A percentile compares a stretch with the other conserved stretches of the same genome.
Conservation (phyloP, 306 rosid genomes). For the Malus fusca region DNA sequence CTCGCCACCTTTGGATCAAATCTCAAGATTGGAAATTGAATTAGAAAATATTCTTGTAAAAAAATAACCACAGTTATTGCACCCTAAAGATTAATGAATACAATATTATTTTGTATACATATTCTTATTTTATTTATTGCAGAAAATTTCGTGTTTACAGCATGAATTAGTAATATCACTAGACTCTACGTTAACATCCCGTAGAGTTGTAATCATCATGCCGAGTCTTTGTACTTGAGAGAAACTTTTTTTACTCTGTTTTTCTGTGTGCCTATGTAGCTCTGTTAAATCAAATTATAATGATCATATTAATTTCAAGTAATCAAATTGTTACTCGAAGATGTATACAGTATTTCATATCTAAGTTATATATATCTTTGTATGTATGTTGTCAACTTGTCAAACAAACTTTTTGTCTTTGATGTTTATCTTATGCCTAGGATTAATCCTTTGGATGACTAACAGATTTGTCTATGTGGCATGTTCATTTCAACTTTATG, state of each 20-base stretch:
- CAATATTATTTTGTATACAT: too few relatives aligned
- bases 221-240: not conserved
- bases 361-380: not conserved
- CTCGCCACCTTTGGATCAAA: too few relatives aligned
- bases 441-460: not conserved
- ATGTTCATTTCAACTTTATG: not conserved
- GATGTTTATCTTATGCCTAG: not conserved
- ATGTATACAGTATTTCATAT: not conserved
- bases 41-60: too few relatives aligned
- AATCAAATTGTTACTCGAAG: not conserved
- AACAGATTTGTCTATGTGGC: not conserved
- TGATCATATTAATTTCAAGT: not conserved
- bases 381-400: not conserved
- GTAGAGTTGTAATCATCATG: not conserved
- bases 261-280: not conserved
- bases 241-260: not conserved
- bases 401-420: not conserved
- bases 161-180: not conserved
- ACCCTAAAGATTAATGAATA: too few relatives aligned
- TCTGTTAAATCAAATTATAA: not conserved
- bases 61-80: too few relatives aligned
- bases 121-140: too few relatives aligned
- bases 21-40: too few relatives aligned
- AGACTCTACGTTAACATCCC: not conserved
- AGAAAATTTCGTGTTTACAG: too few relatives aligned